These are phyloP conservation scores for Epichloe typhina DNA, from an alignment of 2,329 filamentous ascomycete species.

Conservation along the genomic window DNA sequence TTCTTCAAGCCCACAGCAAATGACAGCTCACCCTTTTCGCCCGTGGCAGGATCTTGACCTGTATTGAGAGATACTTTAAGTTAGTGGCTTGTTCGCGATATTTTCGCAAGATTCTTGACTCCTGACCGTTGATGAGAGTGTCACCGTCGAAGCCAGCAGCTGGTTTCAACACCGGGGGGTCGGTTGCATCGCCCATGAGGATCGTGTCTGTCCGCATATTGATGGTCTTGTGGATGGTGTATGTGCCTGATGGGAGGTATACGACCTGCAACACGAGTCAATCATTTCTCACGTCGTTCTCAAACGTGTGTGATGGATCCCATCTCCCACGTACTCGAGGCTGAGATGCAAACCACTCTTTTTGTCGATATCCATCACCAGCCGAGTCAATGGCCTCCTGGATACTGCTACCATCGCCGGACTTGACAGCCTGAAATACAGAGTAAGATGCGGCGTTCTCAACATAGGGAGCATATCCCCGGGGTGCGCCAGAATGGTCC, in stretches of 20 bases:
- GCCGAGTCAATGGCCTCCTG: slow-evolving; percentile 26
- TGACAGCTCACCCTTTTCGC: slow-evolving; percentile 22
- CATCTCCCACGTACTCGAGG: slow-evolving; percentile 19
- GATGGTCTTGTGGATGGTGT: slow-evolving; percentile 25
- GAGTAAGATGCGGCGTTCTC: slow-evolving; percentile 23
- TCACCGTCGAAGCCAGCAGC: slow-evolving; percentile 21
- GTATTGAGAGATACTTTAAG: neutral
- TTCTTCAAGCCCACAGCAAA: slow-evolving; percentile 32
- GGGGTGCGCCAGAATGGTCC: slow-evolving; percentile 23
- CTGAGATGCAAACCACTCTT: slow-evolving; percentile 28
- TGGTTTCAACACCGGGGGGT: slow-evolving; percentile 30
- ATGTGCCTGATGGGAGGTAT: slow-evolving; percentile 30
- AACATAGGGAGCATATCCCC: slow-evolving; percentile 27
- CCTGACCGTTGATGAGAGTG: slow-evolving; percentile 20
- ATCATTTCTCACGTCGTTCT: neutral
- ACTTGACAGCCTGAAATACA: slow-evolving; percentile 23
- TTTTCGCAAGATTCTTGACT: neutral
- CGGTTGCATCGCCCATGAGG: slow-evolving; percentile 31
- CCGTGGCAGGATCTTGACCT: slow-evolving; percentile 21
- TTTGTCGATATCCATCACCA: slow-evolving; percentile 19
- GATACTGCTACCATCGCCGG: slow-evolving; percentile 24
- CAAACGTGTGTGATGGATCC: neutral
- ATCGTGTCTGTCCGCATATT: slow-evolving; percentile 31
- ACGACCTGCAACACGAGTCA: slow-evolving; percentile 17
- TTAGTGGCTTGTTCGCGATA: neutral